Base-by-base conservation (phyloP, 495 filamentous ascomycete genomes). In the Chaetomium cochliodes region DNA sequence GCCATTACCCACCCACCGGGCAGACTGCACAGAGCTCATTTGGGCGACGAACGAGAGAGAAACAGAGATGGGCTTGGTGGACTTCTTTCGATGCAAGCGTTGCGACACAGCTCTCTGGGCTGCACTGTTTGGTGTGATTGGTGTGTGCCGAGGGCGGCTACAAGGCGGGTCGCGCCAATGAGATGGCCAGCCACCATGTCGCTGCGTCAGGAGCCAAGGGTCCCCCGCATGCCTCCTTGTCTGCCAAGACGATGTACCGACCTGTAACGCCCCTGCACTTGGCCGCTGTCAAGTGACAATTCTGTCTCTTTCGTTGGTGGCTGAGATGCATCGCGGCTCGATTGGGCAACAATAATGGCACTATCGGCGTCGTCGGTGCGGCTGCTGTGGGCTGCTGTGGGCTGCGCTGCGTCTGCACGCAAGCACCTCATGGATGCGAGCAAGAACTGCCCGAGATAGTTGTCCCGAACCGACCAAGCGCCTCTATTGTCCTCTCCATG, bases 141-240 rank as follows among this genome's bases (percentile, higher is more conserved):
- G 76, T 52, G 70, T 54, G 68, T 72, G 65, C 72, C 56, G 67
- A 67, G 65, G 77, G 78, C 78, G 78, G 78, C 73, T 80, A 80
- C 68, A 76, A 69, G 26, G 57, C 51, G 54, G 18, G 50, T 25
- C 18, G 9, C 54, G 54, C 79, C 79, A 81, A 81, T 81, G 65
- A 76, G 52, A 62, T 46, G 2, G 16, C 37, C 65, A 55, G 12
- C 66, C 70, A 63, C 69, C 30, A 56, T 13, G 25, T 62, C 63
- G 60, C 59, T 73, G 69, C 64, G 62, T 60, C 51, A 57, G 63
- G 47, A 50, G 60, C 63, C 67, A 60, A 60, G 68, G 67, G 65
- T 26, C 57, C 30, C 41, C 25, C 60, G 57, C 66, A 61, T 25
- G 41, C 33, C 46, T 30, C 47, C 59, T 33, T 52, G 15, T 28